Evolutionary conservation across 2,329 filamentous ascomycete genomes (phyloP), one percentile per base, ranked within the genome.

Genomic region (Trichoderma sp.): DNA sequence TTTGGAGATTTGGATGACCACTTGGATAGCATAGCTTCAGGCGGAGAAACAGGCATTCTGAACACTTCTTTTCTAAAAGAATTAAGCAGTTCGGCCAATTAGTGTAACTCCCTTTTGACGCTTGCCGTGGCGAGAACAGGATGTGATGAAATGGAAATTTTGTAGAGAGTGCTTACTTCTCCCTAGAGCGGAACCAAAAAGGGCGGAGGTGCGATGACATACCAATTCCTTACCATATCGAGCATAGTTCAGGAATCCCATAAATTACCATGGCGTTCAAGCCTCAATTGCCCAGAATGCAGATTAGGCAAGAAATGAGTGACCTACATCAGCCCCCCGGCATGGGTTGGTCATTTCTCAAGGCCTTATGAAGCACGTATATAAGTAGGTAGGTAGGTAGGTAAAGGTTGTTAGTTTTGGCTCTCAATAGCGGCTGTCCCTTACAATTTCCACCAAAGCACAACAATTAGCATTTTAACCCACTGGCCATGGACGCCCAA

Each of bases 401-500:
- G 16, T 26, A 26, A 4, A 43, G 16, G 16, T 18, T 18, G 37
- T 18, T 6, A 8, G 5, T 18, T 43, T 6, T 2, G 24, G 2
- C 21, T 28, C 13, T 30, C n/a, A 18, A n/a, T 3, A 24, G 2
- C 8, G 10, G 10, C 5, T 16, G 3, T 21, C 16, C 13, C 16
- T 28, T 16, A 7, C 6, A 21, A 8, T 11, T 10, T 8, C 32
- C 10, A 16, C 37, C 4, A 7, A 43, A 16, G 4, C 3, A 8
- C 24, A 10, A 16, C 13, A n/a, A 21, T 16, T 21, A 5, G 26
- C 6, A 43, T 21, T 6, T 21, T 18, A 24, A 4, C 11, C n/a
- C 6, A 13, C 8, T 7, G 10, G 14, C 18, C 21, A 78, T 76
- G 75, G 73, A 78, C 32, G 70, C 77, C 14, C 66, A 77, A 59